Evolutionary conservation across 345 rosid species (phyloP), one percentile per base, ranked within the genome.

Genomic region (Arabidopsis arenosa): DNA sequence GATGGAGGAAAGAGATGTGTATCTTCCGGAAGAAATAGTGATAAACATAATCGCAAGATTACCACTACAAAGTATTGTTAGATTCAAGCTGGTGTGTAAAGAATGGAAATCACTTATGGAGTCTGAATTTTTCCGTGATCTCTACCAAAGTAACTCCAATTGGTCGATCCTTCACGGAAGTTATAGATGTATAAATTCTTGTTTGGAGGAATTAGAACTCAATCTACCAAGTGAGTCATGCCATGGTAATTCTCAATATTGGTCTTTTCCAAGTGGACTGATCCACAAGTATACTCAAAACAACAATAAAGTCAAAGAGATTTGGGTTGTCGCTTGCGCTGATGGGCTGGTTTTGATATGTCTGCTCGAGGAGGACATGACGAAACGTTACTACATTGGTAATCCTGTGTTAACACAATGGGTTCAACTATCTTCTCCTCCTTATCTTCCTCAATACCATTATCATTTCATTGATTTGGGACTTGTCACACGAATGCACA

Each of bases 351-450:
- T 47, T 33, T 32, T 65, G 41, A 4, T 47, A 43, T 5, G 28
- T 15, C n/a, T 65, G 4, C 23, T 14, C 9, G 9, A 15, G 23
- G 23, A 9, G 4, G 13, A 26, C 4, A 14, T 2, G 13, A 47
- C 23, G 0, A 15, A 47, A 15, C 18, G 52, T 44, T 63, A 63
- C 14, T 63, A 30, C 69, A 11, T 45, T 12, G 39, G 55, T 36
- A 65, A 47, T 48, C 69, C 28, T 0, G 30, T 47, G 23, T 21
- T 47, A 65, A 7, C 55, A 65, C 69, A 65, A 44, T 65, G 69
- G 70, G 2, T 65, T 33, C 55, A 47, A 11, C 26, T 65, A 5
- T 23, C 70, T 65, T 15, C 23, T 47, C 30, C 70, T 65, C 56
- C 69, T 28, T 5, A 32, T 65, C n/a, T 1, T 44, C 9, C 39